Conservation (phyloP, 345 rosid species). For the Isatis tinctoria region DNA sequence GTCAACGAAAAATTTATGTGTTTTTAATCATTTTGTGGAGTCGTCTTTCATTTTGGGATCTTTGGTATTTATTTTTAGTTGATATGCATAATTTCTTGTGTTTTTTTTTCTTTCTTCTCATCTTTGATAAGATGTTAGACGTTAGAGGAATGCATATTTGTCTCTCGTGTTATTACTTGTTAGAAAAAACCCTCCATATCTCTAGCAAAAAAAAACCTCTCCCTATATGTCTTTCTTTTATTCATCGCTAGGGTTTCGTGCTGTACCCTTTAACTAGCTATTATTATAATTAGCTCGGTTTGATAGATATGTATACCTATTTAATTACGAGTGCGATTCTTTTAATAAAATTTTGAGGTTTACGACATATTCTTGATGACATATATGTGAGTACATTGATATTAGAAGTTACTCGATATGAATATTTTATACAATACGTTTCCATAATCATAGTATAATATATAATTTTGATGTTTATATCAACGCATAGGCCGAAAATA, state of each 20-base stretch:
- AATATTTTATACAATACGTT: not conserved
- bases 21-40: constrained; percentile 24
- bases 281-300: not conserved
- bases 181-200: not conserved
- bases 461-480: not conserved
- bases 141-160: constrained; percentile 19
- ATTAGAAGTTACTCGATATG: not conserved
- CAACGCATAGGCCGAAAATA: not conserved
- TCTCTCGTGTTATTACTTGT: not conserved
- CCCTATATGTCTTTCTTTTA: constrained; percentile 20
- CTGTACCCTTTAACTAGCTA: not conserved
- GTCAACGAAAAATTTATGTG: constrained; percentile 19
- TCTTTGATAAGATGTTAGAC: constrained; percentile 3
- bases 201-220: not conserved
- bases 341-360: constrained; percentile 5
- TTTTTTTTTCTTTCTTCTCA: not conserved
- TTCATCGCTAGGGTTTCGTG: constrained; percentile 26
- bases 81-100: constrained; percentile 13
- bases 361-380: constrained; percentile 14
- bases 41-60: constrained; percentile 19
- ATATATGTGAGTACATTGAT: not conserved
- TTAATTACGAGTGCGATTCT: not conserved
- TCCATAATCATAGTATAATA: not conserved
- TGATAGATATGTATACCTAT: not conserved
- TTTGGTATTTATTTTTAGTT: constrained; percentile 23